Evolutionary conservation across 23 red algal genomes (phyloP).

Genomic region (Gracilariopsis chorda): DNA sequence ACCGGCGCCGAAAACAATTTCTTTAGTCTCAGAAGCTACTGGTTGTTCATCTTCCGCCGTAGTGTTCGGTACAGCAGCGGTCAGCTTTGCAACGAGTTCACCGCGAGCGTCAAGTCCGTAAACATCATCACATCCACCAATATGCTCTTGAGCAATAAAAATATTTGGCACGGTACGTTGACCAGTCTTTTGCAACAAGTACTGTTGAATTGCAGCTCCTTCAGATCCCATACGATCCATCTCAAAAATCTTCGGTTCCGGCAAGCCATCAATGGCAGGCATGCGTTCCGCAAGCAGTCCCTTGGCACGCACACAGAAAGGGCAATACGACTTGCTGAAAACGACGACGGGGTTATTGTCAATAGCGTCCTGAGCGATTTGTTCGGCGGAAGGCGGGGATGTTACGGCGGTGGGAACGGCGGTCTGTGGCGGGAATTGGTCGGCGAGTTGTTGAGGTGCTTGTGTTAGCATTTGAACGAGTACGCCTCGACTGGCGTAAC

Average conservation of each 20-base stretch:
- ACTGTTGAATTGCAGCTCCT: conserved; percentile 65
- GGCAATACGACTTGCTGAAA: conserved; percentile 85
- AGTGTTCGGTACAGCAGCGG: conserved; percentile 27
- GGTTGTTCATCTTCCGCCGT: not conserved
- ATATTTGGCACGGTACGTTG: conserved; percentile 88
- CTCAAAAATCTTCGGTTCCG: conserved; percentile 43
- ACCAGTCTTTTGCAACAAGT: conserved; percentile 73
- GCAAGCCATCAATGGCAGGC: not conserved
- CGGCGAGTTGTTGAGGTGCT: conserved; percentile 29
- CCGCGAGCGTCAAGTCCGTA: conserved; percentile 16
- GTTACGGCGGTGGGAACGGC: not conserved
- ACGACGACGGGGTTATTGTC: conserved; percentile 63
- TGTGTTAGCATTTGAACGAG: conserved; percentile 68
- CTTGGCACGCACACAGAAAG: conserved; percentile 74
- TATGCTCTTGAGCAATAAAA: conserved; percentile 77
- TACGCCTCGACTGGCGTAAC: conserved; percentile 8
- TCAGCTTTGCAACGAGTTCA: conserved; percentile 69
- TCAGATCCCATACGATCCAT: conserved; percentile 66
- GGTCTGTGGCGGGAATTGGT: not conserved
- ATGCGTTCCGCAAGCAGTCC: conserved; percentile 12
- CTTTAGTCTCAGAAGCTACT: not conserved
- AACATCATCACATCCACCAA: conserved; percentile 85
- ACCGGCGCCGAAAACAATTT: conserved; percentile 64
- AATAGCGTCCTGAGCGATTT: conserved; percentile 27
- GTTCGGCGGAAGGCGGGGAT: not conserved